phyloP scores from a whole-genome alignment of 129 eudicot species.

The Logfia minima region DNA sequence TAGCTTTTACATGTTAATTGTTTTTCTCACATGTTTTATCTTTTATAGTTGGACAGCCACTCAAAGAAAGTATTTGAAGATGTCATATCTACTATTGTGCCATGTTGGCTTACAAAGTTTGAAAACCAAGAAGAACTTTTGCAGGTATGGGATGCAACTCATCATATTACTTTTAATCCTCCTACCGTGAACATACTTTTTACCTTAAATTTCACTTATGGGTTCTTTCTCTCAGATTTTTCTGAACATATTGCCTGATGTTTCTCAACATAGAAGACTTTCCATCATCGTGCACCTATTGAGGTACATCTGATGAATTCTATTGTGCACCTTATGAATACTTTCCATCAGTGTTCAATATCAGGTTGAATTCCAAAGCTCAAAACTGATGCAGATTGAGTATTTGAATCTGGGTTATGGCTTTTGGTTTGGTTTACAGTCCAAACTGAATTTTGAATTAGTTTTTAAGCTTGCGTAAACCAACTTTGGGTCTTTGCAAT shows the following conservation, averaged over 20 bases:
- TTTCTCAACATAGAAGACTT: conserved; percentile 73
- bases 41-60: conserved; percentile 64
- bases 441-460: too few species aligned
- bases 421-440: neutral
- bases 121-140: conserved; percentile 51
- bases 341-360: neutral
- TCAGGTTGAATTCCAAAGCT: neutral
- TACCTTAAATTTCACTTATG: neutral
- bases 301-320: conserved; percentile 44
- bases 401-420: neutral
- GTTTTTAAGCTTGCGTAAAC: neutral
- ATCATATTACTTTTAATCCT: neutral
- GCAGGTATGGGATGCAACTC: conserved; percentile 48
- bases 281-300: conserved; percentile 59
- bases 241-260: conserved; percentile 62
- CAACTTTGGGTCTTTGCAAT: neutral
- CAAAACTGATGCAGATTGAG: neutral
- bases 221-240: conserved; percentile 47
- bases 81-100: conserved; percentile 73
- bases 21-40: conserved; percentile 1
- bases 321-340: conserved; percentile 62
- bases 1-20: neutral
- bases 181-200: conserved; percentile 8
- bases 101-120: conserved; percentile 72
- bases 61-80: conserved; percentile 79